phyloP scores from a whole-genome alignment of 2,329 filamentous ascomycete genomes.

The Cladophialophora bantiana region DNA sequence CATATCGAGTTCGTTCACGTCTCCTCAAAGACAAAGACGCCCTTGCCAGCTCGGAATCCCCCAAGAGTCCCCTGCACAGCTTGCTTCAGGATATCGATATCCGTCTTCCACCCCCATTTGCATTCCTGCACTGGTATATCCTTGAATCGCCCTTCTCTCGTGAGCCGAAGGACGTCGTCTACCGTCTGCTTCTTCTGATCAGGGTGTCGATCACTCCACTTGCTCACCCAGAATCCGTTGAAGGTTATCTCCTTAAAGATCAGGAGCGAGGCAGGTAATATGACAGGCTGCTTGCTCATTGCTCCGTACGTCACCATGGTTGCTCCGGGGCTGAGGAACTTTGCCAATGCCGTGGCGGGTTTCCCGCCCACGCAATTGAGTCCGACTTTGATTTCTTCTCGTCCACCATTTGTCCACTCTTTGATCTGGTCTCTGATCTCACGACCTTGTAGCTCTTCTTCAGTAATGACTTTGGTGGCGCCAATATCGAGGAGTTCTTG shows the following conservation, averaged over 20 bases:
- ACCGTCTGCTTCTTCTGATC: constrained; percentile 79
- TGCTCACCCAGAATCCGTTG: constrained; percentile 92
- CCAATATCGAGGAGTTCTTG: constrained; percentile 67
- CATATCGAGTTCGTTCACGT: constrained; percentile 20
- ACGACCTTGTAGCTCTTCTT: constrained; percentile 60
- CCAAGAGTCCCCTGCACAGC: constrained; percentile 83
- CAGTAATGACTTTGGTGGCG: constrained; percentile 68
- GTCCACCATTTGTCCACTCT: constrained; percentile 74
- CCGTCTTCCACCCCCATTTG: constrained; percentile 82
- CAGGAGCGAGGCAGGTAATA: constrained; percentile 79
- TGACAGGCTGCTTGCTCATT: constrained; percentile 88
- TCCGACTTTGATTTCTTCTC: constrained; percentile 76
- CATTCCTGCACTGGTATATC: constrained; percentile 85
- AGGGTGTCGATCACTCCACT: constrained; percentile 80
- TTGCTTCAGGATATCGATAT: constrained; percentile 69
- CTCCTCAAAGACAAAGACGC: constrained; percentile 79
- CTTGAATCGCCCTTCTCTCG: constrained; percentile 76
- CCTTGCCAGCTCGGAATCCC: constrained; percentile 87
- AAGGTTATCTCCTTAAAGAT: constrained; percentile 95
- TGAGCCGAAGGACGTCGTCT: constrained; percentile 80
- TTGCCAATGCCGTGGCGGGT: constrained; percentile 78
- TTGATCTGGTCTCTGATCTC: constrained; percentile 60
- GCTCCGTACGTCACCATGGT: constrained; percentile 93
- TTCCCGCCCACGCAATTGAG: constrained; percentile 96
- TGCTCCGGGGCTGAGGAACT: constrained; percentile 71